Percentiles rank a stretch among this genome's conserved stretches.
These are phyloP conservation scores for Calonectria hawksworthii DNA, from an alignment of 2,329 filamentous ascomycete species.

Conservation along the genomic window DNA sequence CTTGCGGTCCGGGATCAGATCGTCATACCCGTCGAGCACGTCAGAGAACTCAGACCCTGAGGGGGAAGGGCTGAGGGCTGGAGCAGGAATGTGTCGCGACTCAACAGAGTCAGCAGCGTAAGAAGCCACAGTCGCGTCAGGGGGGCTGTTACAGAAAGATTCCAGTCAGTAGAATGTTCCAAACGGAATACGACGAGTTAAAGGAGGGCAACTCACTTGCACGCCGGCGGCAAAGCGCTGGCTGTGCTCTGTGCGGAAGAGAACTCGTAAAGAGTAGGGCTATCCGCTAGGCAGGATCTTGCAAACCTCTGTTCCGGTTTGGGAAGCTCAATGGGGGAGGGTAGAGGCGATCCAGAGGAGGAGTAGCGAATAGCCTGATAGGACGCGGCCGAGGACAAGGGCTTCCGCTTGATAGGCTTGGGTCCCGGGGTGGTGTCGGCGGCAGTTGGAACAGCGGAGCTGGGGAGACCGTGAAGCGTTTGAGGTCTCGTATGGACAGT, in stretches of 20 bases:
- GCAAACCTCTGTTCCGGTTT: constrained; percentile 67
- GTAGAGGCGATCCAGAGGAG: constrained; percentile 43
- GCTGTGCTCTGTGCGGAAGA: constrained; percentile 46
- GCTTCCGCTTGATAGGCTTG: constrained; percentile 70
- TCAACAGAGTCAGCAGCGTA: constrained; percentile 38
- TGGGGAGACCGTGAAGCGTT: constrained; percentile 40
- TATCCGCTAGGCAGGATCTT: constrained; percentile 70
- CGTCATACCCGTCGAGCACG: constrained; percentile 60
- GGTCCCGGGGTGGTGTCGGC: constrained; percentile 35
- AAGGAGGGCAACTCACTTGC: constrained; percentile 44
- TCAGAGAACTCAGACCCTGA: constrained; percentile 59
- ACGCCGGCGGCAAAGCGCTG: constrained; percentile 34
- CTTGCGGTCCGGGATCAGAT: constrained; percentile 55
- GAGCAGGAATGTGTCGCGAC: constrained; percentile 56
- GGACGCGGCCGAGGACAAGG: constrained; percentile 65
- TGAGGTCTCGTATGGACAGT: constrained; percentile 43
- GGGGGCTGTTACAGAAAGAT: constrained; percentile 42
- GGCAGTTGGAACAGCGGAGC: constrained; percentile 33
- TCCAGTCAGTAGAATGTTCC: constrained; percentile 46
- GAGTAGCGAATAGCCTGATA: constrained; percentile 43
- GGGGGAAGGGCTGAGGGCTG: constrained; percentile 57
- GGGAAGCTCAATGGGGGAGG: constrained; percentile 57
- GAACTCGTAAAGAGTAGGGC: constrained; percentile 74
- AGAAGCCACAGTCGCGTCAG: constrained; percentile 43
- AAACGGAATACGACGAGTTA: neutral